phyloP scores from a whole-genome alignment of 345 rosid species.

The Cardiospermum halicacabum region DNA sequence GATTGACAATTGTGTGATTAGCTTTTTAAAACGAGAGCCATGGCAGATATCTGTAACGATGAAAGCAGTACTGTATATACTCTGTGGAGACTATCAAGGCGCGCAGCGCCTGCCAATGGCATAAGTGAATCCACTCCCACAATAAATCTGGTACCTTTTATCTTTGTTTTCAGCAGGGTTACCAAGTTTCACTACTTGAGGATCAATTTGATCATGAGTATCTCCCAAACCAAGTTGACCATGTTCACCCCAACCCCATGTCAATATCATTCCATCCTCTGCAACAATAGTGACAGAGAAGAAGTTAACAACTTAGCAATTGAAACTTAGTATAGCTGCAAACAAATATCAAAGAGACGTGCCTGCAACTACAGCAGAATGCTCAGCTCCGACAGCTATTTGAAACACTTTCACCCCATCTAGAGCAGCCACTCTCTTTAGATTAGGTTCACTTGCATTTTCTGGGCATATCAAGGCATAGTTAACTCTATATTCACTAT shows the following conservation, averaged over 20 bases:
- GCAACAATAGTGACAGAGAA: slow-evolving; percentile 12
- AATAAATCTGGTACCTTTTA: slow-evolving; percentile 33
- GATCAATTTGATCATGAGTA: slow-evolving; percentile 49
- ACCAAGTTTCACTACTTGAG: slow-evolving; percentile 39
- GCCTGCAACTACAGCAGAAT: slow-evolving; percentile 77
- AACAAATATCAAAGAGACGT: not conserved
- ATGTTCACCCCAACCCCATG: slow-evolving; percentile 99
- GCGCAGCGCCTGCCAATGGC: slow-evolving; percentile 20
- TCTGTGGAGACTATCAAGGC: not conserved
- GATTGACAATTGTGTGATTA: not conserved
- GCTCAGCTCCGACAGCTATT: slow-evolving; percentile 88
- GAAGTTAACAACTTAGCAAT: not conserved
- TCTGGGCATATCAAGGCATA: slow-evolving; percentile 9
- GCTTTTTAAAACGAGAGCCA: not conserved
- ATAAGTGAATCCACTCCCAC: slow-evolving; percentile 90
- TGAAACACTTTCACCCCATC: slow-evolving; percentile 42
- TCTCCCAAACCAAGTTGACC: slow-evolving; percentile 87
- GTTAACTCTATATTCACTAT: not conserved
- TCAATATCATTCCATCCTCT: slow-evolving; percentile 60
- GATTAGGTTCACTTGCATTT: slow-evolving; percentile 23
- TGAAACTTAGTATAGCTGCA: not conserved
- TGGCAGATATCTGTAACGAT: too few species aligned
- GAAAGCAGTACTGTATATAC: too few species aligned
- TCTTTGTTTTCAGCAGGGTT: slow-evolving; percentile 16
- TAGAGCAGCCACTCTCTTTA: slow-evolving; percentile 42